phyloP scores from a whole-genome alignment of 192 early-diverging fungal genomes.

The Coemansia sp. region DNA sequence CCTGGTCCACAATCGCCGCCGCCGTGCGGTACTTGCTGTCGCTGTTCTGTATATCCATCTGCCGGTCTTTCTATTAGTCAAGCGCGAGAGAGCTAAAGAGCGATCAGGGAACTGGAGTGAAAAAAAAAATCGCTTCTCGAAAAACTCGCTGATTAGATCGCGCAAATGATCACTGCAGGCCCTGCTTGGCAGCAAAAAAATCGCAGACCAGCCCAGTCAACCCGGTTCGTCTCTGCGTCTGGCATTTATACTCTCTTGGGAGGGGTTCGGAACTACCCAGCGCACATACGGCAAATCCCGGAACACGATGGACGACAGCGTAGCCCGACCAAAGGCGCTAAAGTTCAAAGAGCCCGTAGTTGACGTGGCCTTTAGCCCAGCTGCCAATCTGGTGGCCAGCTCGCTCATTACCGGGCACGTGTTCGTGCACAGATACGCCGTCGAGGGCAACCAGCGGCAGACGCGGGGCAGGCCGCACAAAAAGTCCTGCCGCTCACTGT shows the following conservation, averaged over 20 bases:
- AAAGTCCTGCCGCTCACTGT: conserved; percentile 82
- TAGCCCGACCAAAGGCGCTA: conserved; percentile 43
- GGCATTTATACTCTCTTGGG: background rate
- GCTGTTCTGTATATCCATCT: conserved; percentile 12
- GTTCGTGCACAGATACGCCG: conserved; percentile 41
- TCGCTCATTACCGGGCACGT: conserved; percentile 51
- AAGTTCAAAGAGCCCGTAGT: conserved; percentile 50
- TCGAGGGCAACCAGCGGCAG: conserved; percentile 39
- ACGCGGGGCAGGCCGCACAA: conserved; percentile 57
- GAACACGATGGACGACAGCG: conserved; percentile 40
- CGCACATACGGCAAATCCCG: background rate
- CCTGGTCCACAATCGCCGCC: conserved; percentile 38
- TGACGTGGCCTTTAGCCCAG: conserved; percentile 47
- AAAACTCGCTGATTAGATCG: background rate
- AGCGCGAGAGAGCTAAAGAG: too few species aligned
- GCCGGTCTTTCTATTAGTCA: too few species aligned
- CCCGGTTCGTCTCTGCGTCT: background rate
- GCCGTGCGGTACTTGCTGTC: conserved; percentile 31
- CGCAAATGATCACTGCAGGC: too few species aligned
- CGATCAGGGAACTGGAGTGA: too few species aligned
- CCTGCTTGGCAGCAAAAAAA: too few species aligned
- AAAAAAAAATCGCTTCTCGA: background rate
- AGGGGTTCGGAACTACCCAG: background rate
- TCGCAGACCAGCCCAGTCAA: too few species aligned
- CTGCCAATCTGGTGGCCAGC: conserved; percentile 38